phyloP scores from a whole-genome alignment of 345 rosid genomes.

The Aethionema arabicum region DNA sequence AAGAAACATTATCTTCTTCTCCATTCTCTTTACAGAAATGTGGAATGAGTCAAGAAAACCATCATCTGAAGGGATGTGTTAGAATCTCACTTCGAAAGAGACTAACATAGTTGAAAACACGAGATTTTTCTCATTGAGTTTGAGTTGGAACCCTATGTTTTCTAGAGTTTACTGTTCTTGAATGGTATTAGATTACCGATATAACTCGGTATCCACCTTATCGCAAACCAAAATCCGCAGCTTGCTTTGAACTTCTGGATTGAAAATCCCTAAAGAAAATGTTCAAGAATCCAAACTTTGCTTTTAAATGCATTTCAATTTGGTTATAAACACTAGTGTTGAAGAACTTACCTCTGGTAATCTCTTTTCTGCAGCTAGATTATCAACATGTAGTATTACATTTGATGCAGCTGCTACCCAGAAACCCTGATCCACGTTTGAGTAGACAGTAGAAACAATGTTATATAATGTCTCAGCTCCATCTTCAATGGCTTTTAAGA shows the following conservation, averaged over 20 bases:
- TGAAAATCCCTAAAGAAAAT: conserved; percentile 58
- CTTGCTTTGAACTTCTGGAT: conserved; percentile 56
- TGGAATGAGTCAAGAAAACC: too few relatives aligned
- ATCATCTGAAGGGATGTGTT: too few relatives aligned
- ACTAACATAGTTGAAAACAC: too few relatives aligned
- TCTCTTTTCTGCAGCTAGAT: conserved; percentile 59
- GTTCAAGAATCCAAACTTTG: background rate
- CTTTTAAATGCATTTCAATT: background rate
- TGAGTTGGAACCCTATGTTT: too few relatives aligned
- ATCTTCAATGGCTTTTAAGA: conserved; percentile 65
- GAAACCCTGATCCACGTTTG: conserved; percentile 52
- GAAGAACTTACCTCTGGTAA: conserved; percentile 63
- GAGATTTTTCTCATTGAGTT: too few relatives aligned
- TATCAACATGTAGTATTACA: conserved; percentile 83
- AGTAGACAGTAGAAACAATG: conserved; percentile 66
- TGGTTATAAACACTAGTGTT: conserved; percentile 13
- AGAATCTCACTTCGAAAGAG: too few relatives aligned
- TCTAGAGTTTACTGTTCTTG: conserved; percentile 34
- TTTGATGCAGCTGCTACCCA: conserved; percentile 69
- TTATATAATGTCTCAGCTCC: conserved; percentile 71
- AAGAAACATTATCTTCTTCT: too few relatives aligned
- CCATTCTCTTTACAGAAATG: too few relatives aligned
- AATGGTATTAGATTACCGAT: conserved; percentile 35
- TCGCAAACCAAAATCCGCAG: conserved; percentile 48
- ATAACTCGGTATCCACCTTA: conserved; percentile 47